Evolutionary conservation across 352 stramenopile genomes (phyloP).

Genomic region (Globisporangium radiosum): DNA sequence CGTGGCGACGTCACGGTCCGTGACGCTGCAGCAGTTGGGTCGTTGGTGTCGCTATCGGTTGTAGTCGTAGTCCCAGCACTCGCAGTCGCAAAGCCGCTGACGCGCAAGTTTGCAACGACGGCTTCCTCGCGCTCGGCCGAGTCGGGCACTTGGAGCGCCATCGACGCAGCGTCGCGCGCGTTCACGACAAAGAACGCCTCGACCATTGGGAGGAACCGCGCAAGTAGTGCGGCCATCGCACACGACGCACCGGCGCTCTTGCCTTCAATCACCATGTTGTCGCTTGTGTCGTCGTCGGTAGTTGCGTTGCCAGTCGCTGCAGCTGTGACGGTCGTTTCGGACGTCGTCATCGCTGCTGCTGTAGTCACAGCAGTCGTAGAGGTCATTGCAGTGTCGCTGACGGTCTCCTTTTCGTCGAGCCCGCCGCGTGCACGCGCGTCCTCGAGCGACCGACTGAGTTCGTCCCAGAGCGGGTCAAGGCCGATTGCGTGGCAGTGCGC

Average conservation of each 20-base stretch:
- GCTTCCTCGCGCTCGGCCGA: slow-evolving; percentile 73
- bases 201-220: slow-evolving; percentile 95
- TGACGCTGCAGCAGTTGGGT: too few species aligned
- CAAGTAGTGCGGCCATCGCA: slow-evolving; percentile 92
- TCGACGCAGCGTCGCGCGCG: slow-evolving; percentile 78
- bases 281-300: slow-evolving; percentile 8
- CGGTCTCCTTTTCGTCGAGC: slow-evolving; percentile 58
- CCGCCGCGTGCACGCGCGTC: slow-evolving; percentile 61
- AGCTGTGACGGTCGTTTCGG: background rate
- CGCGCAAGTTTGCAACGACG: slow-evolving; percentile 61
- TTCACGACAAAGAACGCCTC: slow-evolving; percentile 99
- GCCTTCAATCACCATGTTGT: slow-evolving; percentile 81
- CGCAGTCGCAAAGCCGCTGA: slow-evolving; percentile 39
- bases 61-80: slow-evolving; percentile 23
- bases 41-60: background rate
- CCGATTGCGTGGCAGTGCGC: slow-evolving; percentile 68
- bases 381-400: background rate
- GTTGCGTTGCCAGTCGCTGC: background rate
- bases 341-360: background rate
- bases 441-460: slow-evolving; percentile 63
- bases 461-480: slow-evolving; percentile 71
- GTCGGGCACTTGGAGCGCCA: slow-evolving; percentile 67
- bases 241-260: slow-evolving; percentile 84
- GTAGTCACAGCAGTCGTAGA: background rate
- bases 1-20: slow-evolving; percentile 13